Evolutionary conservation across 768 basidiomycete genomes (phyloP).

Genomic region (Leccinellum rugosiceps): DNA sequence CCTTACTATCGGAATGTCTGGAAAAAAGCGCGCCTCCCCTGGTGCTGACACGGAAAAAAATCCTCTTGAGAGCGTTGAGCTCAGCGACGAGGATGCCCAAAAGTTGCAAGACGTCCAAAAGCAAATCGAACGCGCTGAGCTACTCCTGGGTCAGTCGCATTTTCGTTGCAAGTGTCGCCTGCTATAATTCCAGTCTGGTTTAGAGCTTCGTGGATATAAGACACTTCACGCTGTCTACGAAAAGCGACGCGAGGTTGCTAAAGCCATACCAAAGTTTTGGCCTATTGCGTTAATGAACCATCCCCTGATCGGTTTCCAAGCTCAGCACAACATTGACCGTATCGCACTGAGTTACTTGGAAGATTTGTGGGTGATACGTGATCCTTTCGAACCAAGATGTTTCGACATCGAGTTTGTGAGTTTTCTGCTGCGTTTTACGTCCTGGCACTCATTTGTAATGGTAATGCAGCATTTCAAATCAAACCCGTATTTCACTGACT

Average conservation of each 20-base stretch:
- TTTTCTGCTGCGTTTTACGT: constrained; percentile 19
- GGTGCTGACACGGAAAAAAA: constrained; percentile 74
- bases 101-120: constrained; percentile 65
- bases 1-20: constrained; percentile 29
- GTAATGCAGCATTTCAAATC: constrained; percentile 69
- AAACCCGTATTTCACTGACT: constrained; percentile 79
- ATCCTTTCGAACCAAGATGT: constrained; percentile 70
- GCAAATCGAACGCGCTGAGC: constrained; percentile 66
- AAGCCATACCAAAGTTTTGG: constrained; percentile 78
- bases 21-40: constrained; percentile 76
- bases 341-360: constrained; percentile 80
- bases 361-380: constrained; percentile 80
- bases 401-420: constrained; percentile 89
- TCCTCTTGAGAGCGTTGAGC: constrained; percentile 62
- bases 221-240: constrained; percentile 61
- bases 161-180: not conserved
- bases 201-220: constrained; percentile 64
- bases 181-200: constrained; percentile 9
- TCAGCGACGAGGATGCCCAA: constrained; percentile 68
- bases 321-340: constrained; percentile 73
- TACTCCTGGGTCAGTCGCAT: constrained; percentile 60
- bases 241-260: constrained; percentile 64
- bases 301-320: constrained; percentile 55
- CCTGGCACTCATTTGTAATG: constrained; percentile 2
- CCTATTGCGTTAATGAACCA: constrained; percentile 81